Conservation (phyloP, 352 stramenopile species). For the Phytophthora pinifolia region DNA sequence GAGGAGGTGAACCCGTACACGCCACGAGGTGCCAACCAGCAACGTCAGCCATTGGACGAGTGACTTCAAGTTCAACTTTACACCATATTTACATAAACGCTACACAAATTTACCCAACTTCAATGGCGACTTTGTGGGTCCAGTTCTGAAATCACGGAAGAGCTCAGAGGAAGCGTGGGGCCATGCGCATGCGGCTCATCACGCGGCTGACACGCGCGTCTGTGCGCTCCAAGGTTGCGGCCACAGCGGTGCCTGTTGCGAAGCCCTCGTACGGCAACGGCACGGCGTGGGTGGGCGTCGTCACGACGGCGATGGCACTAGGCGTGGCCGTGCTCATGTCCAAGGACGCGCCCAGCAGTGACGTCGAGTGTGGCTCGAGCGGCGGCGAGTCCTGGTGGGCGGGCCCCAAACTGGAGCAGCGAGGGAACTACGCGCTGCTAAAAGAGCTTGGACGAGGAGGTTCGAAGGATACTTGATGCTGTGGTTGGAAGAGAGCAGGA, state of each 20-base stretch:
- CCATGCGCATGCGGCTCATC: constrained; percentile 24
- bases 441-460: constrained; percentile 71
- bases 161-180: background rate
- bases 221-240: constrained; percentile 16
- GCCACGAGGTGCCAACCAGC: constrained; percentile 15
- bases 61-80: constrained; percentile 4
- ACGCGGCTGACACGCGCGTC: constrained; percentile 15
- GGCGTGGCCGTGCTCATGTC: constrained; percentile 15
- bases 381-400: constrained; percentile 10
- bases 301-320: constrained; percentile 21
- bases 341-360: constrained; percentile 11
- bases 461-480: constrained; percentile 13
- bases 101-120: constrained; percentile 13
- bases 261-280: constrained; percentile 22
- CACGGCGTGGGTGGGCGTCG: constrained; percentile 24
- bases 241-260: background rate
- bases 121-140: constrained; percentile 4
- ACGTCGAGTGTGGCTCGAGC: constrained; percentile 28
- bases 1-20: constrained; percentile 43
- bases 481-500: background rate
- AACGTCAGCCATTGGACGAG: constrained; percentile 2
- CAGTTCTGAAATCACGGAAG: background rate
- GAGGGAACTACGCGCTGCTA: constrained; percentile 51
- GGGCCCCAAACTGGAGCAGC: constrained; percentile 17
- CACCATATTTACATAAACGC: background rate